Percentiles rank a stretch among this genome's conserved stretches.
These are phyloP conservation scores for Theileria annulata DNA, from an alignment of 169 alveolate species.

Conservation along the genomic window DNA sequence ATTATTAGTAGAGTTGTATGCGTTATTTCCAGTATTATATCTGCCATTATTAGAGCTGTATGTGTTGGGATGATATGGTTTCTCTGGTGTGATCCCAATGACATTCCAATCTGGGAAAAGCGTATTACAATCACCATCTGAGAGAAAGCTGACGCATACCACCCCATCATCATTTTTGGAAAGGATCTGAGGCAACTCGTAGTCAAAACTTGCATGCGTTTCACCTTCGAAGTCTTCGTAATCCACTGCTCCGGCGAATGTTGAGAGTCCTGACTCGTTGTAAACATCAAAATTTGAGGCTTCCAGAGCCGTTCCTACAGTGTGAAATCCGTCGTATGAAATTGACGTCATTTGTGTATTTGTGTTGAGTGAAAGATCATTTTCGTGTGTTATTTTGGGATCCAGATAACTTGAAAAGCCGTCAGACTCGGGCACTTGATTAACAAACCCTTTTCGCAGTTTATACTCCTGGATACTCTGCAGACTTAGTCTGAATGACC, in stretches of 20 bases:
- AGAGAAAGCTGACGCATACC: constrained; percentile 44
- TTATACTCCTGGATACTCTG: constrained; percentile 54
- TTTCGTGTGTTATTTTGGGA: not conserved
- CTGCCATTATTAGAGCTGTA: not conserved
- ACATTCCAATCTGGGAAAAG: constrained; percentile 64
- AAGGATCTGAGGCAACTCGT: constrained; percentile 41
- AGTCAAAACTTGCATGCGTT: not conserved
- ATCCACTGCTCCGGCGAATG: not conserved
- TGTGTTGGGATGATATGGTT: not conserved
- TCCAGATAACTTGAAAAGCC: constrained; percentile 10
- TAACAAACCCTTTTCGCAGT: constrained; percentile 19
- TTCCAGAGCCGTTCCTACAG: not conserved
- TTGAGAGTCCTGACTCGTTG: constrained; percentile 1
- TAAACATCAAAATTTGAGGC: not conserved
- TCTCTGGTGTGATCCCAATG: constrained; percentile 45
- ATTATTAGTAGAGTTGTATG: not conserved
- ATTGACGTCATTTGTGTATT: not conserved
- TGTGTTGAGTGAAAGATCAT: not conserved
- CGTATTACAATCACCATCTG: constrained; percentile 58
- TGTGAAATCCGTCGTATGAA: not conserved
- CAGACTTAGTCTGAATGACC: constrained; percentile 47
- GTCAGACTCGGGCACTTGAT: constrained; percentile 26
- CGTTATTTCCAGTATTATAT: not conserved
- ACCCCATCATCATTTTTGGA: constrained; percentile 55
- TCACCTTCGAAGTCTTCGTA: constrained; percentile 14